Conservation (phyloP, 2,329 filamentous ascomycete genomes). For the Fusarium palustre region DNA sequence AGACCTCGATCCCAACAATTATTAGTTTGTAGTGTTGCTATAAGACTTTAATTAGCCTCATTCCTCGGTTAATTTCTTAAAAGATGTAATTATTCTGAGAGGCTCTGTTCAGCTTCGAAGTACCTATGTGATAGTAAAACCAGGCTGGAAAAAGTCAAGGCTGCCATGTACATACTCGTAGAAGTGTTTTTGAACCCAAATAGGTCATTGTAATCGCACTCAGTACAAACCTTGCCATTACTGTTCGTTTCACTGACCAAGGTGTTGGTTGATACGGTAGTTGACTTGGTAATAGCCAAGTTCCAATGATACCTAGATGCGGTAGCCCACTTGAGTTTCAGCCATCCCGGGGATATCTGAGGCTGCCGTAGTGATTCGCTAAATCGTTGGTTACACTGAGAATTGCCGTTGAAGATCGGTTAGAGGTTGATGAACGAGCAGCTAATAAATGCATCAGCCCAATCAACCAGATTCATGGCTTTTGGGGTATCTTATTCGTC, state of each 20-base stretch:
- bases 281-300: not conserved
- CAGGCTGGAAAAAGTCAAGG: not conserved
- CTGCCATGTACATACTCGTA: not conserved
- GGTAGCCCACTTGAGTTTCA: slow-evolving; percentile 1
- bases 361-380: slow-evolving; percentile 16
- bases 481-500: slow-evolving; percentile 17
- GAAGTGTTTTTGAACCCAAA: not conserved
- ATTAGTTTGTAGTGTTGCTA: not conserved
- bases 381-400: not conserved
- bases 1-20: not conserved
- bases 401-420: not conserved
- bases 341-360: slow-evolving; percentile 1
- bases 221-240: no score
- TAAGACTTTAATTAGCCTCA: no score
- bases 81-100: not conserved
- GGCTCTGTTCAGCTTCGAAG: not conserved
- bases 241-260: not conserved
- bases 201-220: not conserved
- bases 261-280: not conserved
- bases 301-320: not conserved
- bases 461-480: slow-evolving; percentile 1
- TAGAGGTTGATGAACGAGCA: not conserved
- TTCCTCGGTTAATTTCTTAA: not conserved
- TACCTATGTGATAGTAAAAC: no score
- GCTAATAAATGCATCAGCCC: not conserved